Percentiles rank a stretch among this genome's conserved stretches.
Conservation (phyloP, 257 asterid species). For the Gentiana macrophylla region DNA sequence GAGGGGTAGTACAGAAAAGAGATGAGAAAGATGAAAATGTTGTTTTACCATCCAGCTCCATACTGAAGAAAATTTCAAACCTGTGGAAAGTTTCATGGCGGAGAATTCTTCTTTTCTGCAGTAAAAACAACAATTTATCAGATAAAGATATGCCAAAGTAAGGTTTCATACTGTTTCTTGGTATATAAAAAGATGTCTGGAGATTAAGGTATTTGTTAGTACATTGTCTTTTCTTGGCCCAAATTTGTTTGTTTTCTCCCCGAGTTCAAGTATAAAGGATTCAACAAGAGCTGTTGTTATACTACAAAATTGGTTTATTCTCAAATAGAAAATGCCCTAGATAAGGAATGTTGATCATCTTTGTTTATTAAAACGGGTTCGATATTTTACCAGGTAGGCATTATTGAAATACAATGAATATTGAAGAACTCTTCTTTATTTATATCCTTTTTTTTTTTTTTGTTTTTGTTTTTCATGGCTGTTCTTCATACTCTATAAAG, state of each 20-base stretch:
- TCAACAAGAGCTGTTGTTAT: too few relatives aligned
- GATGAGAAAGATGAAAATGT: constrained; percentile 13
- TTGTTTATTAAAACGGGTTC: too few relatives aligned
- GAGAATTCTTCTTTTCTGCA: constrained; percentile 19
- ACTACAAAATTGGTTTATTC: not conserved
- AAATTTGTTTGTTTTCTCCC: too few relatives aligned
- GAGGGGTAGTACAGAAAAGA: constrained; percentile 8
- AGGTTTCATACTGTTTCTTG: not conserved
- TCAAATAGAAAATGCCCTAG: not conserved
- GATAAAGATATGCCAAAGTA: constrained; percentile 16
- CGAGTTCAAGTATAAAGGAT: too few relatives aligned
- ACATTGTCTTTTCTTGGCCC: too few relatives aligned
- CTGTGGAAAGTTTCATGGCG: constrained; percentile 39
- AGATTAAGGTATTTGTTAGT: not conserved
- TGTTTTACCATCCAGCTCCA: constrained; percentile 16
- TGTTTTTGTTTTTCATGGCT: too few relatives aligned
- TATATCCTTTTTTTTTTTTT: too few relatives aligned
- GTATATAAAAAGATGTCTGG: not conserved
- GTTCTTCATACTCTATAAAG: too few relatives aligned
- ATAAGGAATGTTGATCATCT: too few relatives aligned
- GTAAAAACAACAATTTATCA: constrained; percentile 17
- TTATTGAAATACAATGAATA: too few relatives aligned
- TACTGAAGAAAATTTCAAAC: constrained; percentile 22
- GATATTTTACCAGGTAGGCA: too few relatives aligned
- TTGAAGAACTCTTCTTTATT: too few relatives aligned